phyloP scores from a whole-genome alignment of 2,329 filamentous ascomycete genomes.

The Fusarium paranaense region DNA sequence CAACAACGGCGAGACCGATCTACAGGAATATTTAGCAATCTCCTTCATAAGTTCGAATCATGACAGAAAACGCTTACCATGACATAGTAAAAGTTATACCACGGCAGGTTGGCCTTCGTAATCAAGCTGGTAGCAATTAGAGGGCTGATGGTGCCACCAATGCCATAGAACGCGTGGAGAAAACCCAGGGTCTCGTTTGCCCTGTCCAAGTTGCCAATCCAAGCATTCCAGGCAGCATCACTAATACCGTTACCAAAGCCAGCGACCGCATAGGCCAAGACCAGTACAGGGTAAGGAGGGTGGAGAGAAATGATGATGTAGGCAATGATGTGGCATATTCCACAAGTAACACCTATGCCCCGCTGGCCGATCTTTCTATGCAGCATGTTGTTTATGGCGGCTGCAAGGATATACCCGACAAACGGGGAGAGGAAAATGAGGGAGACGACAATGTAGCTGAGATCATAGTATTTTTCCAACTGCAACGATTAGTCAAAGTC shows the following conservation, averaged over 20 bases:
- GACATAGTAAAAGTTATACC: conserved; percentile 81
- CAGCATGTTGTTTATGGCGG: conserved; percentile 68
- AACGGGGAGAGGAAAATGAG: conserved; percentile 75
- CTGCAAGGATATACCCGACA: conserved; percentile 71
- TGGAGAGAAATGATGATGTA: conserved; percentile 73
- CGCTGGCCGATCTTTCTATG: conserved; percentile 46
- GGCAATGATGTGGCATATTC: conserved; percentile 70
- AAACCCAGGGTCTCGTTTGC: conserved; percentile 78
- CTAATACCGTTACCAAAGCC: conserved; percentile 78
- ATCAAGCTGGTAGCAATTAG: conserved; percentile 78
- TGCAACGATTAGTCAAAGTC: conserved; percentile 4
- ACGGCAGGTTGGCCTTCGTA: conserved; percentile 68
- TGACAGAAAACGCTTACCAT: conserved; percentile 63
- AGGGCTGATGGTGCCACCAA: conserved; percentile 76
- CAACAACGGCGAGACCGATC: conserved; percentile 24
- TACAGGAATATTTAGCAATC: conserved; percentile 52
- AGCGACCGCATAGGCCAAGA: conserved; percentile 73
- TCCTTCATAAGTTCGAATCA: conserved; percentile 56
- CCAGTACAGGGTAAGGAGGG: conserved; percentile 75
- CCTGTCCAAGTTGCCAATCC: conserved; percentile 73
- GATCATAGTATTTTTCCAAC: conserved; percentile 64
- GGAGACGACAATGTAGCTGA: conserved; percentile 72
- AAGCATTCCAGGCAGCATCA: conserved; percentile 67
- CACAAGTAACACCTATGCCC: conserved; percentile 72
- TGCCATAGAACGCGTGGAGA: conserved; percentile 75